Base-by-base conservation (phyloP, 2,329 filamentous ascomycete genomes). In the Hymenoscyphus albidus region DNA sequence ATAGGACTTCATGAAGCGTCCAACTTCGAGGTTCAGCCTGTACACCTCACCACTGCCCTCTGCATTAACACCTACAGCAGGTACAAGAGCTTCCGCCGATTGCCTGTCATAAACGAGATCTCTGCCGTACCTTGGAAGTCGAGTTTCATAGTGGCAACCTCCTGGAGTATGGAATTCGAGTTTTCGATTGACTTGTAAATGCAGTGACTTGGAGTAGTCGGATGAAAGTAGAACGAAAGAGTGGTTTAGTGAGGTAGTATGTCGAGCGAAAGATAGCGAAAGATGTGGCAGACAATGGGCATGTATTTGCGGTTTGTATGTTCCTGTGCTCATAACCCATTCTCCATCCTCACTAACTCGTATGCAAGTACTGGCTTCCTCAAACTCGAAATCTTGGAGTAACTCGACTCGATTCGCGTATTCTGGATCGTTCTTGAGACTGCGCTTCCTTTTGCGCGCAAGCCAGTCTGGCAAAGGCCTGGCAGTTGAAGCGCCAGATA, bases 331-430 rank as follows among this genome's bases (percentile, higher is more conserved):
- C 91, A 97, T 95, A 51, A 95, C 87, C 93, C 95, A 99, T 75
- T 98, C 89, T 59, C 94, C 94, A 85, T 99, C 95, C 65, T 97
- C 93, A 72, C 92, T 97, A 68, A 95, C 86, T 59, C 92, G 86
- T 68, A 99, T 87, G 75, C 94, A 97, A 70, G 89, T 87, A 75
- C 93, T 97, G 51, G 96, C 94, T 78, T 97, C 93, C 73, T 97
- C 93, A 73, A 99, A 98, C 75, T 96, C 93, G 77, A 99, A 99
- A 75, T 99, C 95, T 74, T 99, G 95, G 44, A 99, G 84, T 64
- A 99, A 83, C 78, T 99, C 95, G 71, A 99, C 89, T 70, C 95
- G 90, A 77, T 93, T 97, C 68, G 93, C 89, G 78, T 94, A 98
- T 75, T 97, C 94, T 66, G 90, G 83, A 75, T 98, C 94, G 70